Conservation (phyloP, 768 basidiomycete species). For the Cyathus striatus region DNA sequence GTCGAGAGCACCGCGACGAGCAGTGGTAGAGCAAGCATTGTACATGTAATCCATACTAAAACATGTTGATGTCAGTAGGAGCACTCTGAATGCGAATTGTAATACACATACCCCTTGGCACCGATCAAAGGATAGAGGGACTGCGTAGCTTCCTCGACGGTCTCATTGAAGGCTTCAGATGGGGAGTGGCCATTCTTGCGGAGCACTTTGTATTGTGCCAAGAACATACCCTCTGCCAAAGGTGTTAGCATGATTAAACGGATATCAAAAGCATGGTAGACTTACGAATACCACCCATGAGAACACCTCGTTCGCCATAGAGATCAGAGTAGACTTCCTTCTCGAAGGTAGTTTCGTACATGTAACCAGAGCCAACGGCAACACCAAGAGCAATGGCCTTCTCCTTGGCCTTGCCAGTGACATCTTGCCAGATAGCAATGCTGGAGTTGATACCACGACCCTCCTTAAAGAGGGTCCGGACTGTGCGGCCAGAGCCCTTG, state of each 20-base stretch:
- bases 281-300: conserved; percentile 95
- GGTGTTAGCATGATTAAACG: conserved; percentile 3
- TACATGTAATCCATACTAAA: conserved; percentile 98
- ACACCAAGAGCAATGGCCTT: conserved; percentile 94
- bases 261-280: conserved; percentile 7
- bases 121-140: conserved; percentile 97
- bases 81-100: conserved; percentile 1
- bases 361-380: conserved; percentile 92
- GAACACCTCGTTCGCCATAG: conserved; percentile 98
- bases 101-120: conserved; percentile 68
- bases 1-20: conserved; percentile 97
- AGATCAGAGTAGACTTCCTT: conserved; percentile 99
- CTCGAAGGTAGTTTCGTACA: conserved; percentile 99
- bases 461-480: conserved; percentile 99
- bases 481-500: conserved; percentile 97
- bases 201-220: conserved; percentile 97
- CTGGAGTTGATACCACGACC: conserved; percentile 97
- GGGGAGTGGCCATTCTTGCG: conserved; percentile 95
- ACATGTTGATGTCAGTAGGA: background rate
- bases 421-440: conserved; percentile 95
- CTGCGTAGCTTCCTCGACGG: conserved; percentile 99
- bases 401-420: conserved; percentile 96
- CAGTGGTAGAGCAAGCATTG: conserved; percentile 98
- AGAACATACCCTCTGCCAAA: conserved; percentile 86
- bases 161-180: conserved; percentile 99